Conservation (phyloP, 331 rosid species). For the Malus hybrid region DNA sequence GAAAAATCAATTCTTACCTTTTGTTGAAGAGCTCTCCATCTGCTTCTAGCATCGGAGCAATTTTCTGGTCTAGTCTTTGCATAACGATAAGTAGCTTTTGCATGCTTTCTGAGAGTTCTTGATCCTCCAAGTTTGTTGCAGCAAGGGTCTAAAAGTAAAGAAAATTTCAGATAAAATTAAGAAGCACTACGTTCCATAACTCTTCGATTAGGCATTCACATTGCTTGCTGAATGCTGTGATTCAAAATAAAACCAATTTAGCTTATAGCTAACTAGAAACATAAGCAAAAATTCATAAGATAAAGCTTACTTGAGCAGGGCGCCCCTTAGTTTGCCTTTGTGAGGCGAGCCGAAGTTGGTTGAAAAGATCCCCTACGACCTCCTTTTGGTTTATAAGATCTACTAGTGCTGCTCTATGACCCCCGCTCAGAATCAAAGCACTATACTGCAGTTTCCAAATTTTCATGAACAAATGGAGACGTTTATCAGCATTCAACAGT, state of each 20-base stretch:
- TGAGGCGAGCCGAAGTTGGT: conserved; percentile 90
- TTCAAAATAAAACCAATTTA: neutral
- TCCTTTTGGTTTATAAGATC: conserved; percentile 95
- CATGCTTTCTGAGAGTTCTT: conserved; percentile 87
- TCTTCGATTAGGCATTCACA: neutral
- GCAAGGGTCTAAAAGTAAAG: conserved; percentile 70
- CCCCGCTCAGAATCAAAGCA: conserved; percentile 61
- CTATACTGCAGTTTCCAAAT: conserved; percentile 59
- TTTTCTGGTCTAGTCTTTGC: conserved; percentile 87
- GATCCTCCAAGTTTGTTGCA: conserved; percentile 80
- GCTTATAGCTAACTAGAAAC: neutral
- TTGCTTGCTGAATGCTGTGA: neutral
- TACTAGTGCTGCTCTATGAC: conserved; percentile 58
- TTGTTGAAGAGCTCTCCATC: conserved; percentile 87
- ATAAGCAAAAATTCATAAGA: neutral
- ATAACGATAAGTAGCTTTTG: conserved; percentile 90
- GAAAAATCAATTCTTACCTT: conserved; percentile 37
- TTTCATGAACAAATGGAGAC: conserved; percentile 14
- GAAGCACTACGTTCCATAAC: conserved; percentile 1
- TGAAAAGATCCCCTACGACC: conserved; percentile 87
- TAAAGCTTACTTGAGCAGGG: conserved; percentile 82
- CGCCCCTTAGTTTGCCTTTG: conserved; percentile 76
- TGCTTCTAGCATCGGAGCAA: conserved; percentile 81
- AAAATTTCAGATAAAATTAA: conserved; percentile 6
- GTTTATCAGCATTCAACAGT: conserved; percentile 17